A percentile compares a stretch with the other conserved stretches of the same genome.
Evolutionary conservation across 768 basidiomycete species (phyloP).

Genomic region (Pisolithus albus): DNA sequence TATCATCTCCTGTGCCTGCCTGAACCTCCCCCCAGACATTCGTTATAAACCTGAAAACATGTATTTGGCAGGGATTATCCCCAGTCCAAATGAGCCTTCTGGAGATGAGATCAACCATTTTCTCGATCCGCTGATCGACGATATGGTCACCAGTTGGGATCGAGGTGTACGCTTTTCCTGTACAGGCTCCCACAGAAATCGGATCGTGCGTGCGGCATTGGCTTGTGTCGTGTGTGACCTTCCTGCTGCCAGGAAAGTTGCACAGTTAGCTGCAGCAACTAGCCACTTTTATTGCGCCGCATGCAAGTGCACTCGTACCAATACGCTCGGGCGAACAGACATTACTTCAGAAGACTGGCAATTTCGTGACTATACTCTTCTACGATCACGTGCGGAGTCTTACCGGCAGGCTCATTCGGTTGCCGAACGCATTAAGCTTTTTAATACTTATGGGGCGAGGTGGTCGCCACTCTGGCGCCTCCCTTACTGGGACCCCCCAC

Average conservation of each 20-base stretch:
- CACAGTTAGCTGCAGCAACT: slow-evolving; percentile 16
- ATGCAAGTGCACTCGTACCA: slow-evolving; percentile 17
- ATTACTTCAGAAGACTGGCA: background rate
- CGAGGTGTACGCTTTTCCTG: background rate
- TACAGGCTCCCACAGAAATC: slow-evolving; percentile 8
- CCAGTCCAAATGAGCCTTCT: slow-evolving; percentile 23
- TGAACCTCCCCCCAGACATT: slow-evolving; percentile 28
- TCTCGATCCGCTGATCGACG: slow-evolving; percentile 24
- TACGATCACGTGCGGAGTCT: too few relatives aligned
- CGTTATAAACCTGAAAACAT: slow-evolving; percentile 30
- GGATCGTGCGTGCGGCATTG: slow-evolving; percentile 5
- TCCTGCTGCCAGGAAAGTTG: slow-evolving; percentile 22
- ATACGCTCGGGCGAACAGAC: slow-evolving; percentile 2
- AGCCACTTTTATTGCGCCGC: slow-evolving; percentile 27
- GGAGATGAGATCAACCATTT: slow-evolving; percentile 26
- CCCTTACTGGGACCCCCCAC: slow-evolving; percentile 18
- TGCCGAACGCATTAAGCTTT: too few relatives aligned
- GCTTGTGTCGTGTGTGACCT: slow-evolving; percentile 25
- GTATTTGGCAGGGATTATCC: slow-evolving; percentile 25
- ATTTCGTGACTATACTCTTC: background rate
- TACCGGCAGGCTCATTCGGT: too few relatives aligned
- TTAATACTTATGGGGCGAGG: slow-evolving; percentile 1
- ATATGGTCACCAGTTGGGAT: slow-evolving; percentile 8
- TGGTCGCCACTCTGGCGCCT: slow-evolving; percentile 16
- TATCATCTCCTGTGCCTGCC: slow-evolving; percentile 26